These are phyloP conservation scores for Colletotrichum musae DNA, from an alignment of 2,329 filamentous ascomycete species.

Conservation along the genomic window DNA sequence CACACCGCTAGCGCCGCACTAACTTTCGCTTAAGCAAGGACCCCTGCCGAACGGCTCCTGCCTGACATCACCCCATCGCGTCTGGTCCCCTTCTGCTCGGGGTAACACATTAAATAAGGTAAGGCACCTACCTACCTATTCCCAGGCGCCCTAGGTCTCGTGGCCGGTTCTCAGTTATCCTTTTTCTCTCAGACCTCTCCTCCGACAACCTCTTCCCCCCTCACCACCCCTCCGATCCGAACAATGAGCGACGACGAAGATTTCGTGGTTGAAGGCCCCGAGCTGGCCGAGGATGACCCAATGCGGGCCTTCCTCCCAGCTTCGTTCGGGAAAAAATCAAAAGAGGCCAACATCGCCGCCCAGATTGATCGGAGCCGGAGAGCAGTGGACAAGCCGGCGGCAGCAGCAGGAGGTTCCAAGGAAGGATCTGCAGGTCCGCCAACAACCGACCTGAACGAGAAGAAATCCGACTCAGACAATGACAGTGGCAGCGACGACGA, in stretches of 20 bases:
- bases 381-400: conserved; percentile 56
- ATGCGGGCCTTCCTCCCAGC: conserved; percentile 84
- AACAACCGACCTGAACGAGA: conserved; percentile 44
- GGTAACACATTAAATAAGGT: not conserved
- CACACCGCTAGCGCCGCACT: conserved; percentile 9
- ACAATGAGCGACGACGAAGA: conserved; percentile 73
- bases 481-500: conserved; percentile 64
- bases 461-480: conserved; percentile 46
- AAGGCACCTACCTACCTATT: too few species aligned
- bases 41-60: conserved; percentile 31
- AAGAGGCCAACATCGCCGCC: conserved; percentile 79
- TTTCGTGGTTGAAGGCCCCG: conserved; percentile 68
- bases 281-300: conserved; percentile 74
- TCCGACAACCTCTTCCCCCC: not conserved
- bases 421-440: conserved; percentile 46
- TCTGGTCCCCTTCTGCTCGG: not conserved
- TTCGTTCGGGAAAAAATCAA: conserved; percentile 87
- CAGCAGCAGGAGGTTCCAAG: conserved; percentile 44
- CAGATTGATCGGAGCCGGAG: conserved; percentile 87
- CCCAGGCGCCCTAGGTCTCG: not conserved
- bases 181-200: conserved; percentile 7
- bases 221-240: conserved; percentile 7
- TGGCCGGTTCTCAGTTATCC: not conserved
- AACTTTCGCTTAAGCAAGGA: conserved; percentile 32
- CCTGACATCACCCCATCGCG: conserved; percentile 38